Evolutionary conservation across 495 filamentous ascomycete species (phyloP), one percentile per base, ranked within the genome.

Genomic region (Lophiostoma macrostomum): DNA sequence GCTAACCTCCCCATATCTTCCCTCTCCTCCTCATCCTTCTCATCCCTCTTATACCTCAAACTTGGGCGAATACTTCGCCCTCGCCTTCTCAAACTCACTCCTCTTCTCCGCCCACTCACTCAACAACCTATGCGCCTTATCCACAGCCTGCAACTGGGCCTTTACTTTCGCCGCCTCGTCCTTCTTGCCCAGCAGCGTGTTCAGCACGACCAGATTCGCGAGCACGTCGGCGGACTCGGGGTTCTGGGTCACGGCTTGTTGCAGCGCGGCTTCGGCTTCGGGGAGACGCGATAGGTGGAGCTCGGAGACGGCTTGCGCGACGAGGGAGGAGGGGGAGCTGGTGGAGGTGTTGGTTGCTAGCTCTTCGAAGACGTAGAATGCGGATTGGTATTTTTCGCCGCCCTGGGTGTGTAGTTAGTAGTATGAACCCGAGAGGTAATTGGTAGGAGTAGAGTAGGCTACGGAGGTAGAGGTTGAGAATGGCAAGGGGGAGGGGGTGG

Each of bases 341-440:
- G 84, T 82, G 42, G 85, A 80, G 14, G 88, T 85, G 19, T 86
- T 82, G 69, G 94, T 86, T 18, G 93, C 93, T 31, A 98, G 82
- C 70, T 98, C 93, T 72, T 96, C 91, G 66, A 89, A 98, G 60
- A 98, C 91, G 78, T 98, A 98, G 74, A 93, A 98, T 29, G 91
- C 86, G 60, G 89, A 86, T 69, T 97, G 93, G 74, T 97, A 98
- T 69, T 87, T 90, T 56, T 96, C 91, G 55, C 90, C 90, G 64
- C 93, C 93, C 88, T 94, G 42, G 35, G 50, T 22, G 14, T 44
- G 12, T n/a, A 28, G 14, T 35, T 28, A 29, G 23, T 35, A 57
- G 25, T 27, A 24, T 18, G 37, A 32, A 14, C n/a, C 38, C 22
- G 18, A 35, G 10, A 34, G 32, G 38, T 28, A n/a, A n/a, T n/a